phyloP scores from a whole-genome alignment of 176 grass and related monocot genomes.

The Oryza meyeriana region DNA sequence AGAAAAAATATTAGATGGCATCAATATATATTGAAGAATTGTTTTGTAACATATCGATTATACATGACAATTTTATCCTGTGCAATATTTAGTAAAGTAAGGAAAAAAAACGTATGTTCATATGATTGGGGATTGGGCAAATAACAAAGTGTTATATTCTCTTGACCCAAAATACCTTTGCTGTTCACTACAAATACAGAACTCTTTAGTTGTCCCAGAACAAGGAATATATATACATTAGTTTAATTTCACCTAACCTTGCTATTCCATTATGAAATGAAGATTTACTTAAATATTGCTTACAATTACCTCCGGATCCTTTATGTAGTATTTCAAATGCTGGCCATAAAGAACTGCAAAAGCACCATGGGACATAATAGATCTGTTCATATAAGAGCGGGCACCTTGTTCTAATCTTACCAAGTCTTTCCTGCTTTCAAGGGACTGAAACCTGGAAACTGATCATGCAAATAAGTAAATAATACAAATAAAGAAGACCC shows the following conservation, averaged over 20 bases:
- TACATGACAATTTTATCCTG: not conserved
- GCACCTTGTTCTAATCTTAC: constrained; percentile 72
- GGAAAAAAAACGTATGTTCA: not conserved
- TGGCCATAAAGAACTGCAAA: constrained; percentile 77
- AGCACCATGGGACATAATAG: constrained; percentile 55
- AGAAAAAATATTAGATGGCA: not conserved
- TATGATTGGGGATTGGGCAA: not conserved
- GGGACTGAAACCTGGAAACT: constrained; percentile 69
- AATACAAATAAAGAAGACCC: not conserved
- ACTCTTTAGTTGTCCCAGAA: not conserved
- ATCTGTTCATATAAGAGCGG: constrained; percentile 61
- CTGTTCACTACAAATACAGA: not conserved
- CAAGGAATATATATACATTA: constrained; percentile 3
- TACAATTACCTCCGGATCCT: constrained; percentile 54
- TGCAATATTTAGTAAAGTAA: constrained; percentile 19
- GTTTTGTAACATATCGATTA: not conserved
- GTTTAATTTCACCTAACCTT: not conserved
- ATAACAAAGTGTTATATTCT: not conserved
- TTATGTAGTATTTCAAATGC: constrained; percentile 71
- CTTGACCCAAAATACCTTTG: not conserved
- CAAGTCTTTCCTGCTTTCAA: constrained; percentile 53
- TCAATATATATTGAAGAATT: not conserved
- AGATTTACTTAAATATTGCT: not conserved
- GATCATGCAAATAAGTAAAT: constrained; percentile 23
- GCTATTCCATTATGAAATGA: not conserved